Evolutionary conservation across 495 filamentous ascomycete genomes (phyloP).

Genomic region (Umbilicaria muhlenbergii): DNA sequence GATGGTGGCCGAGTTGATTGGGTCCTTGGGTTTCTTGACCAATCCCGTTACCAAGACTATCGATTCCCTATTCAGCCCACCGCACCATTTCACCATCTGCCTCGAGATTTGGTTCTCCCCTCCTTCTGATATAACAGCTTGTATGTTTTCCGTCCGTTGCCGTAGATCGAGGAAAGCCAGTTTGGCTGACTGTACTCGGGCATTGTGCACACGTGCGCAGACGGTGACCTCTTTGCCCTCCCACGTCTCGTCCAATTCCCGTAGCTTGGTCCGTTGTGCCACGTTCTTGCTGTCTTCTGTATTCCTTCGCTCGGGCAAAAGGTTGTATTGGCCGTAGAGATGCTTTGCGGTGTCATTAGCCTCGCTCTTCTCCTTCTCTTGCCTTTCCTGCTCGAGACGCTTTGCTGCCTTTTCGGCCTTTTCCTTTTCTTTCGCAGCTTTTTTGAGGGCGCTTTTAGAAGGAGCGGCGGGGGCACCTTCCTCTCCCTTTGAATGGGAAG

Average conservation of each 20-base stretch:
- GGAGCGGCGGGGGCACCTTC: slow-evolving; percentile 19
- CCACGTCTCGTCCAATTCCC: slow-evolving; percentile 35
- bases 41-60: slow-evolving; percentile 65
- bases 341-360: slow-evolving; percentile 55
- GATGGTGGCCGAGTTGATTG: slow-evolving; percentile 64
- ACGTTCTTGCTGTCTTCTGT: slow-evolving; percentile 21
- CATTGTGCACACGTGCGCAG: slow-evolving; percentile 74
- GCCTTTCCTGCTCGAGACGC: slow-evolving; percentile 33
- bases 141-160: slow-evolving; percentile 66
- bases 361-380: slow-evolving; percentile 21
- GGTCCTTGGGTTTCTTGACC: slow-evolving; percentile 57
- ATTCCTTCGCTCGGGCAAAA: neutral
- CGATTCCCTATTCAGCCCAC: slow-evolving; percentile 62
- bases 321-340: slow-evolving; percentile 38
- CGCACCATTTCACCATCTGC: slow-evolving; percentile 85
- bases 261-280: slow-evolving; percentile 29
- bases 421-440: slow-evolving; percentile 50
- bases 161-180: slow-evolving; percentile 83
- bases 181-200: slow-evolving; percentile 76
- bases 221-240: slow-evolving; percentile 65
- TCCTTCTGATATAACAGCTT: slow-evolving; percentile 55
- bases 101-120: slow-evolving; percentile 28
- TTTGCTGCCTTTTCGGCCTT: slow-evolving; percentile 47
- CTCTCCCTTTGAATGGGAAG: slow-evolving; percentile 8
- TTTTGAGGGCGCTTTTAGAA: slow-evolving; percentile 52